Conservation (phyloP, 2,329 filamentous ascomycete species). For the Scedosporium dehoogii region DNA sequence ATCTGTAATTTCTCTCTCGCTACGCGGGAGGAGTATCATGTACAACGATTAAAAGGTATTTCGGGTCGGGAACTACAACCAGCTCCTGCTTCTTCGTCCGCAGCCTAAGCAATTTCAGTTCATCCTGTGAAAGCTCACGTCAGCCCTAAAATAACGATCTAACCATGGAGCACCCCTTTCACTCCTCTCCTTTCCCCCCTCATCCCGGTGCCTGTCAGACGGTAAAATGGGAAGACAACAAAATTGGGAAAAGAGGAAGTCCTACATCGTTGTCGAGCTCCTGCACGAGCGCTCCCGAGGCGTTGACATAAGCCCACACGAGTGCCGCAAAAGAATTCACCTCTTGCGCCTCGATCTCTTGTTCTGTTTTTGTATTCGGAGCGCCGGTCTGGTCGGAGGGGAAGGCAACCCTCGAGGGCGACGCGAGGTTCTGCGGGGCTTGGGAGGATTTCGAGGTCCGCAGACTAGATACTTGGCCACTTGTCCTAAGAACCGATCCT, state of each 20-base stretch:
- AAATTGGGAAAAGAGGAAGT: background rate
- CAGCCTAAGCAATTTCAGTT: constrained; percentile 64
- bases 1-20: background rate
- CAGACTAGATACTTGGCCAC: constrained; percentile 55
- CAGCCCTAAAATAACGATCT: background rate
- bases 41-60: constrained; percentile 69
- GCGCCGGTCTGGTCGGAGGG: constrained; percentile 26
- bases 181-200: background rate
- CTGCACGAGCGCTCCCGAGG: constrained; percentile 58
- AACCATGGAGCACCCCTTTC: background rate
- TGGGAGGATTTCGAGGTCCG: constrained; percentile 20
- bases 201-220: background rate
- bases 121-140: constrained; percentile 41
- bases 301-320: constrained; percentile 67
- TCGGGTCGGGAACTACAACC: constrained; percentile 71
- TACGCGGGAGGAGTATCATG: constrained; percentile 70
- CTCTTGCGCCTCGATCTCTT: constrained; percentile 42
- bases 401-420: constrained; percentile 32
- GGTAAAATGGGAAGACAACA: background rate
- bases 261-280: constrained; percentile 61
- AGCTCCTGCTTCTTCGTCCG: constrained; percentile 80
- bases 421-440: constrained; percentile 9
- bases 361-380: constrained; percentile 15
- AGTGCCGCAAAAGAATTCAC: constrained; percentile 65
- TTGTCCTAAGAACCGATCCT: constrained; percentile 66